Base-by-base conservation (phyloP, 306 rosid species). In the Rosa persica region DNA sequence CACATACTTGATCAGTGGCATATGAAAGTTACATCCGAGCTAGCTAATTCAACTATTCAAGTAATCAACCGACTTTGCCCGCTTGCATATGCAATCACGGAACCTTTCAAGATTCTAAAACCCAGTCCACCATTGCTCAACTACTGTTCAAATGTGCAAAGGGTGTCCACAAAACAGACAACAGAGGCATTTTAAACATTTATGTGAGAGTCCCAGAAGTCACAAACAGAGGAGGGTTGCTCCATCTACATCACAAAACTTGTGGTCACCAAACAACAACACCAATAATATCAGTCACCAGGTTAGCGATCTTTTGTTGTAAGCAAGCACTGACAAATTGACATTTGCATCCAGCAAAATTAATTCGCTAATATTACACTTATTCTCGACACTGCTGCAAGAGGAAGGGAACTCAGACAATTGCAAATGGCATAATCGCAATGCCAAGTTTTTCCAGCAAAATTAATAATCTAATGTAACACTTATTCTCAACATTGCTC, bases 201-300 rank as follows among this genome's bases (percentile, higher is more conserved):
- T 27, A 25, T 34, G 42, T 6, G 44, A 30, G 40, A 65, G 43
- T 65, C 44, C 44, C 44, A 38, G 6, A 36, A 34, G 43, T 65
- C 70, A 65, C 22, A 5, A 27, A 57, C 34, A 61, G 38, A 61
- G 8, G 65, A 58, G 70, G 22, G 70, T 36, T 16, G 23, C 22
- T 34, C 44, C 70, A 17, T 36, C 44, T 65, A 65, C 70, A 65
- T 36, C 70, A 65, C 12, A 36, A 17, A 65, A 61, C 67, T 61
- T 61, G 13, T 3, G 44, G 70, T 65, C 12, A 65, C 44, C 22
- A 34, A 3, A 16, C 13, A 36, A 20, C 23, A 17, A 16, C 44
- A 16, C 22, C 44, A 64, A 34, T 64, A 64, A 34, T 64, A 64
- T 34, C 69, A 36, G 19, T 8, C 22, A 16, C 22, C 69, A 13